Conservation (phyloP, 805 yeast species). For the Candida sonorensis region DNA sequence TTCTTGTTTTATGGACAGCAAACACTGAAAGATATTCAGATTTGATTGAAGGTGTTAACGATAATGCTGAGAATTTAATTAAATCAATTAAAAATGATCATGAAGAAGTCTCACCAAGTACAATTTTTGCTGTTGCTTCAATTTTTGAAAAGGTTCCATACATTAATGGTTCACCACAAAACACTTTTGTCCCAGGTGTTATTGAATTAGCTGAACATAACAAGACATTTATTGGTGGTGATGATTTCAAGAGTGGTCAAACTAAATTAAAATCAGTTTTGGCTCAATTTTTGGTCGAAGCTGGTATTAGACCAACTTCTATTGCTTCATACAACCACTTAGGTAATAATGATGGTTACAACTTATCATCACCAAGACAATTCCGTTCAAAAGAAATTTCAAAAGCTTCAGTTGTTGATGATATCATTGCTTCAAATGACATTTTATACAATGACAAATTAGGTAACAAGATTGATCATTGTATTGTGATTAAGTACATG, state of each 20-base stretch:
- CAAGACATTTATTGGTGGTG: conserved; percentile 84
- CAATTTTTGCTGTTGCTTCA: conserved; percentile 90
- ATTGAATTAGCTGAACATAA: conserved; percentile 80
- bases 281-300: conserved; percentile 94
- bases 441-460: conserved; percentile 74
- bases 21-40: conserved; percentile 91
- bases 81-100: conserved; percentile 71
- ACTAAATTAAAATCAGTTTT: conserved; percentile 93
- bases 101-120: conserved; percentile 82
- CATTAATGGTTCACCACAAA: conserved; percentile 96
- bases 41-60: conserved; percentile 72
- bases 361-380: conserved; percentile 85
- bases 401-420: conserved; percentile 88
- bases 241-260: conserved; percentile 95
- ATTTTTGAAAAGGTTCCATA: conserved; percentile 85
- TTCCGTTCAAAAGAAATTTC: conserved; percentile 94
- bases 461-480: conserved; percentile 81
- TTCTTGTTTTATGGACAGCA: conserved; percentile 93
- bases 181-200: conserved; percentile 94
- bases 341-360: conserved; percentile 95
- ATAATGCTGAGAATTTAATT: conserved; percentile 75
- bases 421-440: conserved; percentile 81
- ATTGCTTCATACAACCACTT: conserved; percentile 94
- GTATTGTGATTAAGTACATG: conserved; percentile 90
- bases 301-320: conserved; percentile 92